phyloP scores from a whole-genome alignment of 768 basidiomycete genomes.

The Suillus weaverae region DNA sequence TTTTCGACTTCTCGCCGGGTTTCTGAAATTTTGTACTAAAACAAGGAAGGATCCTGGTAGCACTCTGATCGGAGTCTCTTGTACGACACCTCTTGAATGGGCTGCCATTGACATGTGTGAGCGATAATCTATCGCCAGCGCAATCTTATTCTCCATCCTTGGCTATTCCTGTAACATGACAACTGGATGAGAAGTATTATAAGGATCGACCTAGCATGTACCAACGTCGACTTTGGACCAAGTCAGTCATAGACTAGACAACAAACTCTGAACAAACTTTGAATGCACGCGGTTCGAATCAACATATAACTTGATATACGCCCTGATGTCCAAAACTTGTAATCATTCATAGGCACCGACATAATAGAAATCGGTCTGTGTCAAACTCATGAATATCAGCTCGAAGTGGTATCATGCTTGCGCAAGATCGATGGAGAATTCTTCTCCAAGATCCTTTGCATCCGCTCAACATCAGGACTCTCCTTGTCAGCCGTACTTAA shows the following conservation, averaged over 20 bases:
- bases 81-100: not conserved
- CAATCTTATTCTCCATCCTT: not conserved
- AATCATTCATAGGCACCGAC: not conserved
- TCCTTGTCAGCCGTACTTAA: not conserved
- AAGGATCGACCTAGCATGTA: no score
- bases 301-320: no score
- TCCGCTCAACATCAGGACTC: not conserved
- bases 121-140: not conserved
- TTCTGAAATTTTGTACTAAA: not conserved
- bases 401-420: not conserved
- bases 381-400: not conserved
- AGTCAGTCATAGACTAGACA: no score
- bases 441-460: not conserved
- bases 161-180: not conserved
- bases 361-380: not conserved
- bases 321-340: not conserved
- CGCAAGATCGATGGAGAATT: not conserved
- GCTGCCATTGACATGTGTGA: not conserved
- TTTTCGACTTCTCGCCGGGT: not conserved
- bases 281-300: not conserved
- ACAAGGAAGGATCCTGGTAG: not conserved
- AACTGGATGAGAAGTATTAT: not conserved
- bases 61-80: not conserved
- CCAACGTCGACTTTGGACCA: no score
- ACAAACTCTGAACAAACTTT: no score